Base-by-base conservation (phyloP, 2,329 filamentous ascomycete genomes). In the Neoarthrinium moseri region DNA sequence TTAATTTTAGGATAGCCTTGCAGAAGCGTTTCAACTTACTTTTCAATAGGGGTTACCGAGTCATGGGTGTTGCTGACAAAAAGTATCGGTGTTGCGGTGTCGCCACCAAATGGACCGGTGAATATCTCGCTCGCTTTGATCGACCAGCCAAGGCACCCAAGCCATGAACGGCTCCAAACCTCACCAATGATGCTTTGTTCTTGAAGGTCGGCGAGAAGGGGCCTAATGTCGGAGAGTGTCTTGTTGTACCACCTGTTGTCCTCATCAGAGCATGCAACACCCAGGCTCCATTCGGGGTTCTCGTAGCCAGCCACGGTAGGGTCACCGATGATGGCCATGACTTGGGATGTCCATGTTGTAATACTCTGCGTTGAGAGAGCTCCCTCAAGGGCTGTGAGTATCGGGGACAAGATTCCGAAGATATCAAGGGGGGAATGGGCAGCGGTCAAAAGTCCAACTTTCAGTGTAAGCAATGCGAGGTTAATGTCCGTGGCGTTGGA, bases 401-500 rank as follows among this genome's bases (percentile, higher is more conserved):
- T 22, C 0, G 42, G 21, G 30, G 45, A 22, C 30, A 47, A 36
- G 13, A 34, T 13, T 21, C 21, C 30, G 24, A 47, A 47, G 13
- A 21, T 17, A 21, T 18, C 5, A 22, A 47, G n/a, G 5, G 45
- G 45, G 13, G 13, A 10, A 15, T 42, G 20, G 17, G 38, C 45
- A 11, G 33, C 38, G 11, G 22, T 27, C 22, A 49, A 34, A 18
- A 51, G 22, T 20, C 21, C 37, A 5, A 38, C 24, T 23, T 51
- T 49, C n/a, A 51, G 12, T n/a, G 29, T 21, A 4, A 47, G 33
- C 21, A 51, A 18, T 13, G 49, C 49, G 8, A 35, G 15, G 26
- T 49, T 52, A 13, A 55, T 38, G 5, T 51, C 52, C n/a, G 45
- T 47, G 23, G 35, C 52, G 30, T 59, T 59, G 2, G 36, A 27